Conservation (phyloP, 2,329 filamentous ascomycete species). For the Colletotrichum kahawae region DNA sequence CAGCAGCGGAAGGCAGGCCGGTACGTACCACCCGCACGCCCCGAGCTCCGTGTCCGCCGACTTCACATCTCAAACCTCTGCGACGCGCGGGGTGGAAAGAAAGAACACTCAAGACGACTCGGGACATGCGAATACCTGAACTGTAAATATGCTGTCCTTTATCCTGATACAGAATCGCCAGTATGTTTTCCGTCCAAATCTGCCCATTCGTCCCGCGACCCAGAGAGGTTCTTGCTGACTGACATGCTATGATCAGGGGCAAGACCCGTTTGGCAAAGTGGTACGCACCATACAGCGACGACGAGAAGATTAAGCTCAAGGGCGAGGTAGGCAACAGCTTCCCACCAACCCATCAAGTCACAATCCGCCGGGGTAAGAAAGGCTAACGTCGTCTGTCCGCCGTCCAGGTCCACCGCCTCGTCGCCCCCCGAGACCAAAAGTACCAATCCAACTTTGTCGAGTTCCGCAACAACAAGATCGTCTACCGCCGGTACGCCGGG, state of each 20-base stretch:
- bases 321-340: conserved; percentile 71
- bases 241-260: conserved; percentile 65
- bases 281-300: conserved; percentile 98
- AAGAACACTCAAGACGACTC: background rate
- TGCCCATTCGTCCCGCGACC: background rate
- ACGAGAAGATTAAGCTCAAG: conserved; percentile 98
- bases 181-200: conserved; percentile 44
- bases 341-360: background rate
- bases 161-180: conserved; percentile 86
- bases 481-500: conserved; percentile 96
- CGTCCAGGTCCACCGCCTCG: conserved; percentile 88
- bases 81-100: background rate
- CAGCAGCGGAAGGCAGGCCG: background rate
- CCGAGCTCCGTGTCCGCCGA: conserved; percentile 16
- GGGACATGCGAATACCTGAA: conserved; percentile 8
- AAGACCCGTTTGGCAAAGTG: conserved; percentile 98
- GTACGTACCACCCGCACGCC: conserved; percentile 11
- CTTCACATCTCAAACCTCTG: conserved; percentile 12
- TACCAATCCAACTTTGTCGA: conserved; percentile 99
- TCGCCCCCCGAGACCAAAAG: conserved; percentile 97
- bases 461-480: conserved; percentile 91
- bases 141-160: conserved; percentile 69
- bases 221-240: background rate
- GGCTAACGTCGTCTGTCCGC: conserved; percentile 1
- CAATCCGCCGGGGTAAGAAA: background rate